phyloP scores from a whole-genome alignment of 2,329 filamentous ascomycete genomes.

The Dothideomycetes sp. region DNA sequence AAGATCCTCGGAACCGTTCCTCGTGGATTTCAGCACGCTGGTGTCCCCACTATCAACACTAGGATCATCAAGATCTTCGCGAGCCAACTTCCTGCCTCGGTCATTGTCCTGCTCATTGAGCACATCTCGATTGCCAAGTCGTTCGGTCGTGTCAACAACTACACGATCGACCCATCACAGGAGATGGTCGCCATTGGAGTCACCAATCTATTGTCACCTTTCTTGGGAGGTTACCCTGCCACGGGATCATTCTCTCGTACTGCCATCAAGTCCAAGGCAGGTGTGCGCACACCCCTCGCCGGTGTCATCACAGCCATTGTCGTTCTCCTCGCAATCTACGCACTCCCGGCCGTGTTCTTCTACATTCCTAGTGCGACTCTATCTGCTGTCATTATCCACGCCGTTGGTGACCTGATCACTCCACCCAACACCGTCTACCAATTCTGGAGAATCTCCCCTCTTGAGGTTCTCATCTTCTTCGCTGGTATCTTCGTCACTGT shows the following conservation, averaged over 20 bases:
- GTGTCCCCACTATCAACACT: slow-evolving; percentile 56
- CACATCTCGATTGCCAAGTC: slow-evolving; percentile 97
- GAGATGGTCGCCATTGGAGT: slow-evolving; percentile 92
- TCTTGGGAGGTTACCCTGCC: slow-evolving; percentile 82
- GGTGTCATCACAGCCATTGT: slow-evolving; percentile 79
- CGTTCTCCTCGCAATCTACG: slow-evolving; percentile 83
- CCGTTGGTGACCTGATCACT: slow-evolving; percentile 84
- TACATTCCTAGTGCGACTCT: slow-evolving; percentile 79
- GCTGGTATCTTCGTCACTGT: slow-evolving; percentile 82
- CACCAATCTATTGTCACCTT: slow-evolving; percentile 79
- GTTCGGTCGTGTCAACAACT: slow-evolving; percentile 92
- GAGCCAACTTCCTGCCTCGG: slow-evolving; percentile 65
- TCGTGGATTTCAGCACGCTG: slow-evolving; percentile 73
- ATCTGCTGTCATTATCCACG: slow-evolving; percentile 87
- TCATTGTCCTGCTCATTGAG: slow-evolving; percentile 93
- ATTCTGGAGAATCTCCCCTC: slow-evolving; percentile 86
- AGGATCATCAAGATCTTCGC: slow-evolving; percentile 58
- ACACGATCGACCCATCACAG: slow-evolving; percentile 88
- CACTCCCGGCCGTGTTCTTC: slow-evolving; percentile 78
- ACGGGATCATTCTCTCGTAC: slow-evolving; percentile 95
- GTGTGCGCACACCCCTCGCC: slow-evolving; percentile 81
- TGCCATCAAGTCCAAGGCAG: slow-evolving; percentile 94
- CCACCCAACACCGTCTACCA: slow-evolving; percentile 85
- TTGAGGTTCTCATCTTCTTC: slow-evolving; percentile 90
- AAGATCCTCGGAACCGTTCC: slow-evolving; percentile 67